phyloP scores from a whole-genome alignment of 106 monocot species.

The Acanthochlamys bracteata region DNA sequence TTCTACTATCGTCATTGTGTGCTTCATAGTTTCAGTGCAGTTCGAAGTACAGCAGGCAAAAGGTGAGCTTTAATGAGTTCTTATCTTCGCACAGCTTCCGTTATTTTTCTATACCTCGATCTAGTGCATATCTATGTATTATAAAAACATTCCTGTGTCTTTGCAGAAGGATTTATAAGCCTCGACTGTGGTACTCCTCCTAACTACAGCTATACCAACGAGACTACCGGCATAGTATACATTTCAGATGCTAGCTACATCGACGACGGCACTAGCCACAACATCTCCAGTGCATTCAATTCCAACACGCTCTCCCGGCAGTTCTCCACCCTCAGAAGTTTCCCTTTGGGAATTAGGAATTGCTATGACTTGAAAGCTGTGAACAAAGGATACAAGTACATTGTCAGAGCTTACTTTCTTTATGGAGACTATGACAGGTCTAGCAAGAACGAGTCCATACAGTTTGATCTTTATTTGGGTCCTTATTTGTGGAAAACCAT shows the following conservation, averaged over 20 bases:
- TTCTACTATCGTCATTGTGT: too few species aligned
- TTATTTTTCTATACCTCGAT: too few species aligned
- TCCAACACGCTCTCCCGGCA: neutral
- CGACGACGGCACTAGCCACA: conserved; percentile 5
- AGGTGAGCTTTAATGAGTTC: too few species aligned
- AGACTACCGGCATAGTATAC: neutral
- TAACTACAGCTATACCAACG: conserved; percentile 3
- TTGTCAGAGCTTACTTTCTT: conserved; percentile 21
- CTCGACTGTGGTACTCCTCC: conserved; percentile 28
- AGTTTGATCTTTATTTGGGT: conserved; percentile 22
- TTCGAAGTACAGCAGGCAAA: too few species aligned
- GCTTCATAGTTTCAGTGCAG: too few species aligned
- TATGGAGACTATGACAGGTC: conserved; percentile 31
- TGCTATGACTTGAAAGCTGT: conserved; percentile 22
- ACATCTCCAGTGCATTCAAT: neutral
- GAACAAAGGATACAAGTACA: conserved; percentile 20
- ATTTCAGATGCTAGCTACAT: conserved; percentile 11
- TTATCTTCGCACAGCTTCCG: too few species aligned
- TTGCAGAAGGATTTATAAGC: conserved; percentile 24
- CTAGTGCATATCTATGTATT: too few species aligned
- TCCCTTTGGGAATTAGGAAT: conserved; percentile 19
- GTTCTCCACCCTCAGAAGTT: conserved; percentile 22
- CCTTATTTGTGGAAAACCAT: conserved; percentile 14
- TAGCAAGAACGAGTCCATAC: neutral
- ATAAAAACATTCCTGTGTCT: too few species aligned